Base-by-base conservation (phyloP, 2,329 filamentous ascomycete species). In the Aspergillus melleus region DNA sequence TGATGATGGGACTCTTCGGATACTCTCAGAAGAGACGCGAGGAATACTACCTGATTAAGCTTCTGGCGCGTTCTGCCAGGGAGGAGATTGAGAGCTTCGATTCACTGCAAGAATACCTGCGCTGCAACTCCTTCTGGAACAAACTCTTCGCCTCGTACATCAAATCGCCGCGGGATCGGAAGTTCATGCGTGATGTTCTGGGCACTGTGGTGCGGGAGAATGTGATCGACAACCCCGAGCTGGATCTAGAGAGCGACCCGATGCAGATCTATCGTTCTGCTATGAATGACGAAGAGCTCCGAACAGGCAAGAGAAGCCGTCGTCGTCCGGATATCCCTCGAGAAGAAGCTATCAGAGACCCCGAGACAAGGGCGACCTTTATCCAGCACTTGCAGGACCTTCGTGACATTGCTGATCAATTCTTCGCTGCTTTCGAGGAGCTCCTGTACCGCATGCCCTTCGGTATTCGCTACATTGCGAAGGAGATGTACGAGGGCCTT, bases 11-110 rank as follows among this genome's bases (percentile, higher is more conserved):
- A 10, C 83, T 98, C 36, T 99, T 98, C 70, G 96, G 95, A 22
- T 96, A 98, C 72, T 94, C 95, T 1, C 95, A 99, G 75, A 99
- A 98, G 81, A 86, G 93, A 64, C 85, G 95, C 72, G 95, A 99
- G 75, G 95, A 99, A 73, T 99, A 98, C 78, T 96, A 97, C 75
- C 83, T 99, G 5, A 81, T 99, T 61, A 97, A 96, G 77, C 83
- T 98, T 22, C 88, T 99, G 58, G 83, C 89, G 16, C 84, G 90
- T 54, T 93, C 93, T 2, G 88, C 94, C 55, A 88, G 88, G 61
- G 93, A 98, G 74, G 94, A 97, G 70, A 85, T 97, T 44, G 90
- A 95, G 47, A 83, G 84, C 42, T 89, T 88, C 66, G 79, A 80
- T 47, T 86, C 86, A 0, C 76, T 97, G 1, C 90, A 96, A 68